Base-by-base conservation (phyloP, 257 asterid species). In the Verbascum thapsus region DNA sequence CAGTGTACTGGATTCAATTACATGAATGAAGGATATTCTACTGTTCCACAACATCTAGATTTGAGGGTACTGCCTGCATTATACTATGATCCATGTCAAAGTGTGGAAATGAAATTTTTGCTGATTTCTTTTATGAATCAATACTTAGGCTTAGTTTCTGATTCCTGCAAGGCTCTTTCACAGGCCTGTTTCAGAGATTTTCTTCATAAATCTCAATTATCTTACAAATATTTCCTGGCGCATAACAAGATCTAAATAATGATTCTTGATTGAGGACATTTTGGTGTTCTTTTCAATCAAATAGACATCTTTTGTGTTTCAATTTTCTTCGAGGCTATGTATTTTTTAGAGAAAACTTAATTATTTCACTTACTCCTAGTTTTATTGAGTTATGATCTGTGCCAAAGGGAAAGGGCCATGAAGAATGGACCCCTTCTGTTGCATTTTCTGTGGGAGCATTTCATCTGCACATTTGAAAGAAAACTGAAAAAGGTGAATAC, bases 401-500 rank as follows among this genome's bases (percentile, higher is more conserved):
- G 69, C 52, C 71, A 43, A 59, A 53, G 54, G 53, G 64, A 38
- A 53, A 66, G 15, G 52, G 39, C 32, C 50, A 32, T 44, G 63
- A 47, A 20, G 35, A 19, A 48, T 57, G 55, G 63, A 22, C 70
- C 72, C 38, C 54, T 30, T 19, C 48, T 61, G 58, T 73, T 70
- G 40, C 68, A 63, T 78, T 40, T 66, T 69, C 62, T 57, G 70
- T 60, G 50, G n/a, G 86, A 60, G 56, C 26, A 61, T 72, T 53
- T 74, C 56, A 62, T 79, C 71, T 45, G 40, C 77, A 69, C 65
- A 63, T 42, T 77, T 74, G 72, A 78, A 70, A 76, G 72, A 72
- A 72, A 67, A 63, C 67, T 72, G 72, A 76, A 56, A 63, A 83
- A 68, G 83, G 91, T 77, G 72, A 80, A 76, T 81, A 71, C 73